Percentiles rank a stretch among this genome's conserved stretches.
phyloP scores from a whole-genome alignment of 495 filamentous ascomycete species.

The Tuber magnatum region DNA sequence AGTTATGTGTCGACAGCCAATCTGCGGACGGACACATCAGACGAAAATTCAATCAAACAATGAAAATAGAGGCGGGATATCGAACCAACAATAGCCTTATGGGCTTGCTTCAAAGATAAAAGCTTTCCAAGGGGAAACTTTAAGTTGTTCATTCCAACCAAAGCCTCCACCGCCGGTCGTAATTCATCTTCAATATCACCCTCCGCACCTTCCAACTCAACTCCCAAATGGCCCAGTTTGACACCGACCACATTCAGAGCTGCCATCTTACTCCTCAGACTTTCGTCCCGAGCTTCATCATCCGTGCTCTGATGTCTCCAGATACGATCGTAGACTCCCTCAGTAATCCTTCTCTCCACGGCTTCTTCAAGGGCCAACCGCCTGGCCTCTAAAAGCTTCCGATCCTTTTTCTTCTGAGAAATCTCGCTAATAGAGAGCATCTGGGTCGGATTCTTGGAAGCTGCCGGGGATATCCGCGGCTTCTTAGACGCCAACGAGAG shows the following conservation, averaged over 20 bases:
- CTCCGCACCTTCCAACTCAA: slow-evolving; percentile 53
- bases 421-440: slow-evolving; percentile 89
- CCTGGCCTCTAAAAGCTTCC: slow-evolving; percentile 70
- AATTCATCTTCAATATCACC: slow-evolving; percentile 46
- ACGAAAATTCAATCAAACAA: neutral
- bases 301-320: slow-evolving; percentile 87
- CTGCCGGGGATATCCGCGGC: slow-evolving; percentile 40
- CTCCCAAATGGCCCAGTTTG: slow-evolving; percentile 73
- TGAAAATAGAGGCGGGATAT: neutral
- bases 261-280: slow-evolving; percentile 87
- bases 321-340: slow-evolving; percentile 75
- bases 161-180: slow-evolving; percentile 61
- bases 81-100: slow-evolving; percentile 92
- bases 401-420: slow-evolving; percentile 65
- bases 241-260: slow-evolving; percentile 86
- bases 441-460: slow-evolving; percentile 53
- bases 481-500: slow-evolving; percentile 40
- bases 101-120: slow-evolving; percentile 74
- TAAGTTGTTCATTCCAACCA: slow-evolving; percentile 77
- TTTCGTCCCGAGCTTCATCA: slow-evolving; percentile 92
- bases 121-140: slow-evolving; percentile 87
- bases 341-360: slow-evolving; percentile 79
- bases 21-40: slow-evolving; percentile 22
- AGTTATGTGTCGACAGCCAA: slow-evolving; percentile 46
- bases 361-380: slow-evolving; percentile 76